phyloP scores from a whole-genome alignment of 1,139 yeast genomes.

The Suhomyces panamericanus region DNA sequence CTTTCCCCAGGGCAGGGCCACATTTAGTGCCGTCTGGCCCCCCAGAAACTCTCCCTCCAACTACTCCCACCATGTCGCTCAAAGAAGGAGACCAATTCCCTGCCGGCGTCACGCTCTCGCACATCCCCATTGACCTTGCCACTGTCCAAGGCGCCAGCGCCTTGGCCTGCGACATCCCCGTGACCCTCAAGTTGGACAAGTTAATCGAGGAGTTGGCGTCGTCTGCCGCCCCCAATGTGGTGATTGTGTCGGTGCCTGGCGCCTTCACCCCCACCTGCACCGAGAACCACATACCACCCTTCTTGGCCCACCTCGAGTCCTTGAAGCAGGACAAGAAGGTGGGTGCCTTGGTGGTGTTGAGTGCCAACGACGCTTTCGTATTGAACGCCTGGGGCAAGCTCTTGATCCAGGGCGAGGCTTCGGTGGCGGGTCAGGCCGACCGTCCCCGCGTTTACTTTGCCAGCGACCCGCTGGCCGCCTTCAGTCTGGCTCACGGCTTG shows the following conservation, averaged over 20 bases:
- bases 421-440: slow-evolving; percentile 8
- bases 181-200: slow-evolving; percentile 26
- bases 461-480: slow-evolving; percentile 28
- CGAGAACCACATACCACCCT: slow-evolving; percentile 33
- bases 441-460: slow-evolving; percentile 29
- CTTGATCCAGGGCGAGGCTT: slow-evolving; percentile 21
- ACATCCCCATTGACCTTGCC: slow-evolving; percentile 28
- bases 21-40: neutral
- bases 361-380: slow-evolving; percentile 34
- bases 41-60: neutral
- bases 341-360: slow-evolving; percentile 23
- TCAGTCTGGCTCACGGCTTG: slow-evolving; percentile 22
- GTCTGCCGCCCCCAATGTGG: slow-evolving; percentile 19
- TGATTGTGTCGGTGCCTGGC: slow-evolving; percentile 33
- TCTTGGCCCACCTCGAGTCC: slow-evolving; percentile 20
- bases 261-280: slow-evolving; percentile 36
- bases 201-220: slow-evolving; percentile 19
- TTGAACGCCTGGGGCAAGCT: slow-evolving; percentile 35
- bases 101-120: slow-evolving; percentile 23
- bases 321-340: slow-evolving; percentile 25
- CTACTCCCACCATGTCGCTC: slow-evolving; percentile 11
- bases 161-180: slow-evolving; percentile 27
- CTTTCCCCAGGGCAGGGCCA: neutral
- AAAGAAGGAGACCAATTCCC: slow-evolving; percentile 26
- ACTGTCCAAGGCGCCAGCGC: slow-evolving; percentile 19